Evolutionary conservation across 495 filamentous ascomycete species (phyloP).

Genomic region (Bacidia rubella): DNA sequence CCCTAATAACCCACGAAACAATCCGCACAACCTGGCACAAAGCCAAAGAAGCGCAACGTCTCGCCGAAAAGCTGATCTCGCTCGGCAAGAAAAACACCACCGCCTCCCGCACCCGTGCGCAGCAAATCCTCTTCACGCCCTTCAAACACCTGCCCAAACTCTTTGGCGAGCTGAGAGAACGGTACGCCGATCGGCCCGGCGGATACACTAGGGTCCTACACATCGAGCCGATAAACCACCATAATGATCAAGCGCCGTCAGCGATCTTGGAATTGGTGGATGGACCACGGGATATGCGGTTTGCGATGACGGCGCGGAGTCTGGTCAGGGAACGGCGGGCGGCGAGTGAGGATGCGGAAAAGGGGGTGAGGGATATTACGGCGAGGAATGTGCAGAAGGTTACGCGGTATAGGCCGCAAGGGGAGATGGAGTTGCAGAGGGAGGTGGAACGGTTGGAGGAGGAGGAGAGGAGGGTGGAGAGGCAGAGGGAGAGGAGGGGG

Average conservation of each 20-base stretch:
- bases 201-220: conserved; percentile 91
- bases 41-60: conserved; percentile 86
- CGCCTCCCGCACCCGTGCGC: conserved; percentile 49
- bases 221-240: conserved; percentile 52
- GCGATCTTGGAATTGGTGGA: conserved; percentile 96
- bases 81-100: conserved; percentile 83
- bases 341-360: conserved; percentile 18
- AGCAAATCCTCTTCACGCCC: conserved; percentile 62
- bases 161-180: conserved; percentile 66
- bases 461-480: conserved; percentile 8
- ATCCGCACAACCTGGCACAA: conserved; percentile 93
- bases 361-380: conserved; percentile 54
- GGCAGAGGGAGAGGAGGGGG: background rate
- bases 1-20: conserved; percentile 82
- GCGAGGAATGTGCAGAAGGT: conserved; percentile 69
- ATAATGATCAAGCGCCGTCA: conserved; percentile 67
- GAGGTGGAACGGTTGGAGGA: conserved; percentile 52
- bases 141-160: conserved; percentile 66
- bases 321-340: conserved; percentile 48
- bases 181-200: conserved; percentile 69
- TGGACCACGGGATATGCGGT: conserved; percentile 87
- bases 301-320: conserved; percentile 76
- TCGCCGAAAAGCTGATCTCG: conserved; percentile 89
- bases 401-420: conserved; percentile 58
- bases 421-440: conserved; percentile 50